Percentiles rank a stretch among this genome's conserved stretches.
phyloP scores from a whole-genome alignment of 2,329 filamentous ascomycete genomes.

The Fusarium avenaceum region DNA sequence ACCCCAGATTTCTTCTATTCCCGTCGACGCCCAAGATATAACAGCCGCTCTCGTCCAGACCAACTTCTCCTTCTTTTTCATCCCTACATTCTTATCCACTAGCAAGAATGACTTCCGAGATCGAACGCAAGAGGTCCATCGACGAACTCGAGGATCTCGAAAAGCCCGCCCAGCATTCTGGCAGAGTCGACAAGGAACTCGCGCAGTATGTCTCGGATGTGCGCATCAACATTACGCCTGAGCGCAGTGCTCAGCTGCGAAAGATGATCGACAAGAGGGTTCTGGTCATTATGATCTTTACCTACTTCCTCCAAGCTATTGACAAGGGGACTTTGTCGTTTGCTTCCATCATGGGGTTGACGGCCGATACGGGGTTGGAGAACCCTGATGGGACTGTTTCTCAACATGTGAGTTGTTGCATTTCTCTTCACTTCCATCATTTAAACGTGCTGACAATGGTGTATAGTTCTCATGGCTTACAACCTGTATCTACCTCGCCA shows the following conservation, averaged over 20 bases:
- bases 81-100: background rate
- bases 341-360: conserved; percentile 74
- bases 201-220: conserved; percentile 71
- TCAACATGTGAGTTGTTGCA: conserved; percentile 33
- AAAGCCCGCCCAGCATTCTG: conserved; percentile 62
- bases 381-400: conserved; percentile 52
- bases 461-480: conserved; percentile 70
- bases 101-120: conserved; percentile 29
- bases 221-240: conserved; percentile 68
- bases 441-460: background rate
- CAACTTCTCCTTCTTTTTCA: background rate
- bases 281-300: conserved; percentile 77
- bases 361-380: conserved; percentile 62
- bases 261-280: conserved; percentile 76
- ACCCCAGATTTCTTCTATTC: conserved; percentile 8
- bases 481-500: conserved; percentile 80
- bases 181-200: conserved; percentile 75
- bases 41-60: background rate
- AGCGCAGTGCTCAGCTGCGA: conserved; percentile 72
- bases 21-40: background rate
- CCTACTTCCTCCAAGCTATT: conserved; percentile 79
- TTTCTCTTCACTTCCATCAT: accelerated
- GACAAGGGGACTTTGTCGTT: conserved; percentile 77
- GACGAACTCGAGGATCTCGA: conserved; percentile 54
- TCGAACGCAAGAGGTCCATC: conserved; percentile 34